These are phyloP conservation scores for Dichomitus squalens DNA, from an alignment of 1,284 basidiomycete species.

Conservation along the genomic window DNA sequence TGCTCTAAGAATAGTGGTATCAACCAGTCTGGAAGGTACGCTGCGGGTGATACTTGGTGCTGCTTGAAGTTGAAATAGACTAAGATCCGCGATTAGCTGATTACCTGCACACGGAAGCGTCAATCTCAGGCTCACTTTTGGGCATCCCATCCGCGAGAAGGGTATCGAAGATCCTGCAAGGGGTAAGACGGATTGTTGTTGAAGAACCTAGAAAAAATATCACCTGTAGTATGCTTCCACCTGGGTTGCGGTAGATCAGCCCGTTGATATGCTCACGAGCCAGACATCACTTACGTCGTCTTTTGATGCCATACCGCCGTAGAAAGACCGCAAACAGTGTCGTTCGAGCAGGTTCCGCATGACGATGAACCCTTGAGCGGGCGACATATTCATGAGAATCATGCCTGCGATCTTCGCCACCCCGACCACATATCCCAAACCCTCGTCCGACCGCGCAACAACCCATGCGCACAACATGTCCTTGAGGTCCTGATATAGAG, in stretches of 20 bases:
- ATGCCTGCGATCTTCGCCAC: slow-evolving; percentile 84
- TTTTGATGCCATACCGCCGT: slow-evolving; percentile 64
- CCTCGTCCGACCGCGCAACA: slow-evolving; percentile 87
- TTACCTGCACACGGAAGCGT: too few relatives aligned
- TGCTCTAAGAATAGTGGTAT: slow-evolving; percentile 85
- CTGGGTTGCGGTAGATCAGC: slow-evolving; percentile 38
- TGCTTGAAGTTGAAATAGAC: slow-evolving; percentile 97
- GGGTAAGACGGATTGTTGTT: slow-evolving; percentile 7
- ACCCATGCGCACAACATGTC: slow-evolving; percentile 93
- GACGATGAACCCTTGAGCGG: slow-evolving; percentile 80
- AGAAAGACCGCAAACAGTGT: slow-evolving; percentile 86
- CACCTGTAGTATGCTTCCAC: slow-evolving; percentile 79
- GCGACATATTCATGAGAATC: slow-evolving; percentile 86
- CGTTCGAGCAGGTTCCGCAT: slow-evolving; percentile 89
- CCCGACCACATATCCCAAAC: slow-evolving; percentile 74
- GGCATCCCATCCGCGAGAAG: slow-evolving; percentile 93
- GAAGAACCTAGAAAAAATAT: not conserved
- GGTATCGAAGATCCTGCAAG: slow-evolving; percentile 85
- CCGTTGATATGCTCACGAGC: too few relatives aligned
- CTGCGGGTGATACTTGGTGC: slow-evolving; percentile 79
- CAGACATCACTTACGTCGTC: slow-evolving; percentile 71
- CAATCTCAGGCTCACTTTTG: slow-evolving; percentile 61
- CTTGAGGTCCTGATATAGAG: slow-evolving; percentile 84
- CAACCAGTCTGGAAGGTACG: slow-evolving; percentile 82
- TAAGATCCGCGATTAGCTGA: slow-evolving; percentile 32